A percentile compares a stretch with the other conserved stretches of the same genome.
Conservation (phyloP, 2,329 filamentous ascomycete species). For the Chaetoscypha palmicola region DNA sequence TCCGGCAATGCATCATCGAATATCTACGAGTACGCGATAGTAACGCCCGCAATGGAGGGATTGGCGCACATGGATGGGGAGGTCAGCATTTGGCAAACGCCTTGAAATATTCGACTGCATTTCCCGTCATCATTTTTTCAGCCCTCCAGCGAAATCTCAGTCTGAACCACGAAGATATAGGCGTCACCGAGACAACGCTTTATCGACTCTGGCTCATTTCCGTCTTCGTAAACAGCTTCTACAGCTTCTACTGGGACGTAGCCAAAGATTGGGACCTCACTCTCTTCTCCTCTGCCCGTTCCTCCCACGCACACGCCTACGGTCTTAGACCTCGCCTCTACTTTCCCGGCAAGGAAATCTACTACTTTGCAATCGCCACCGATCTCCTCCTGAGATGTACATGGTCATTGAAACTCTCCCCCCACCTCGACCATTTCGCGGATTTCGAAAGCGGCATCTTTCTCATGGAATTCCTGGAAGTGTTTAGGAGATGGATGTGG, state of each 20-base stretch:
- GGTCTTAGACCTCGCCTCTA: slow-evolving; percentile 69
- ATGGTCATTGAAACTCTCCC: slow-evolving; percentile 82
- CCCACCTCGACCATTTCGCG: slow-evolving; percentile 73
- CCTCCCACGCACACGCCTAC: slow-evolving; percentile 58
- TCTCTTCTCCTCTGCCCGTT: slow-evolving; percentile 55
- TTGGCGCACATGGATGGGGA: slow-evolving; percentile 58
- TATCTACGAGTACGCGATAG: slow-evolving; percentile 63
- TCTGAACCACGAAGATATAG: slow-evolving; percentile 31
- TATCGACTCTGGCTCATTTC: slow-evolving; percentile 62
- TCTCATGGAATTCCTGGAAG: slow-evolving; percentile 77
- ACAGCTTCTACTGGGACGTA: slow-evolving; percentile 99
- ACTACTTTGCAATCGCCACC: slow-evolving; percentile 72
- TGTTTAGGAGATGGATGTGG: slow-evolving; percentile 89
- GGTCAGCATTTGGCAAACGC: slow-evolving; percentile 90
- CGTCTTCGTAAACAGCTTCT: slow-evolving; percentile 76
- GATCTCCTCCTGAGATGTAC: slow-evolving; percentile 82
- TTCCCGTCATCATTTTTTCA: slow-evolving; percentile 80
- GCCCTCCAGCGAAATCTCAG: slow-evolving; percentile 62
- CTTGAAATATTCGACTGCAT: slow-evolving; percentile 87
- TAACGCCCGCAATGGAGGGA: slow-evolving; percentile 40
- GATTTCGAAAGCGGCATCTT: slow-evolving; percentile 89
- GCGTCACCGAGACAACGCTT: slow-evolving; percentile 36
- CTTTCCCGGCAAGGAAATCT: slow-evolving; percentile 65
- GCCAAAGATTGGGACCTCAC: slow-evolving; percentile 94
- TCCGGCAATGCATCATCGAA: slow-evolving; percentile 89